These are phyloP conservation scores for Mycena amicta DNA, from an alignment of 768 basidiomycete genomes.

Conservation along the genomic window DNA sequence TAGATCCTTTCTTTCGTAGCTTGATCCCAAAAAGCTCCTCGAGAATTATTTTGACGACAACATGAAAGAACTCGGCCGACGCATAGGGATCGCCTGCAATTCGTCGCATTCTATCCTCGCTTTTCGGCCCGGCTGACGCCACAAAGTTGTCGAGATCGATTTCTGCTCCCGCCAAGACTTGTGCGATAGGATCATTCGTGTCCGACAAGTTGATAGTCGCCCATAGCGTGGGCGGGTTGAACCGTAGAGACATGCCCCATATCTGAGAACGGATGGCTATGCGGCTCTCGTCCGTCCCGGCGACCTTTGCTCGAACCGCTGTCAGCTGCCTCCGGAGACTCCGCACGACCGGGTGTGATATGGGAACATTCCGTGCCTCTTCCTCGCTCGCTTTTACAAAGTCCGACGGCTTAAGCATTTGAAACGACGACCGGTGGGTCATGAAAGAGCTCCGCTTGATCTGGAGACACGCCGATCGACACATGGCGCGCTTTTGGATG, in stretches of 20 bases:
- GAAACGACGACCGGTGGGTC: slow-evolving; percentile 21
- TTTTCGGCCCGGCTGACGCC: not conserved
- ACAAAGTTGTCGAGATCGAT: not conserved
- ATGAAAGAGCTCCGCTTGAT: slow-evolving; percentile 29
- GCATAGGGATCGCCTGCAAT: not conserved
- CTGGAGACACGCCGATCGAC: slow-evolving; percentile 32
- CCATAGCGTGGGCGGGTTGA: slow-evolving; percentile 41
- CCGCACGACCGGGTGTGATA: slow-evolving; percentile 31
- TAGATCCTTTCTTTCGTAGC: not conserved
- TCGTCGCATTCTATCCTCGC: not conserved
- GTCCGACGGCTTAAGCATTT: slow-evolving; percentile 29
- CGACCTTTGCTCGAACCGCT: slow-evolving; percentile 25
- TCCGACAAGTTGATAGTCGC: slow-evolving; percentile 33
- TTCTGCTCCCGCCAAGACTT: not conserved
- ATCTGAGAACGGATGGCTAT: slow-evolving; percentile 31
- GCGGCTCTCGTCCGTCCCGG: slow-evolving; percentile 36
- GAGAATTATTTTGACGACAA: not conserved
- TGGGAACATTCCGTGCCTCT: slow-evolving; percentile 26
- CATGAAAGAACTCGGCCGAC: not conserved
- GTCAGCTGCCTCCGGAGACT: slow-evolving; percentile 27
- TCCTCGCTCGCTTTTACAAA: slow-evolving; percentile 36
- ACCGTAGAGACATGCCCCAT: slow-evolving; percentile 34
- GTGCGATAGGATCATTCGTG: not conserved
- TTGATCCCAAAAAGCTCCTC: not conserved
- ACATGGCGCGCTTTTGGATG: slow-evolving; percentile 28